Base-by-base conservation (phyloP, 2,329 filamentous ascomycete species). In the Waltergamsia citrina region DNA sequence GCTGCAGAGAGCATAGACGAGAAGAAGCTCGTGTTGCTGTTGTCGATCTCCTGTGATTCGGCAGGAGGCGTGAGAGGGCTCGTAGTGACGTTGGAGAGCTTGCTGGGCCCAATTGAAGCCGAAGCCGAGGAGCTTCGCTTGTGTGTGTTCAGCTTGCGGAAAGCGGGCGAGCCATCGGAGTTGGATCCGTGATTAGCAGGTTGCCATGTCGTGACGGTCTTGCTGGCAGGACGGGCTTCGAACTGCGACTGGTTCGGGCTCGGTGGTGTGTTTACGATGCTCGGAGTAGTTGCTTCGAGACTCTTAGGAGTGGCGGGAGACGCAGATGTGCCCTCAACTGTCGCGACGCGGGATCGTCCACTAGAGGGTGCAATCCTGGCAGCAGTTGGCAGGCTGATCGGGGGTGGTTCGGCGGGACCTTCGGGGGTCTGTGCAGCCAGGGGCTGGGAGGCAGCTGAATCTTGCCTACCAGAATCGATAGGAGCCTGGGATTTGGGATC, bases 1-100 rank as follows among this genome's bases (percentile, higher is more conserved):
- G 92, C 92, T 29, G 82, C 90, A 26, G 86, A 90, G 43, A 98
- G 77, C 51, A 98, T 84, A 18, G 85, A 88, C 5, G 86, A 94
- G 59, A 98, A 96, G 63, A 98, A 96, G 27, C 87, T 80, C 24
- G 71, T 65, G 35, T 74, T 69, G 20, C 72, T 75, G 17, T 21
- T 26, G n/a, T 20, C 18, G 9, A 15, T 21, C 17, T 35, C 24
- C 15, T 63, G 52, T 36, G 56, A 47, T 54, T 95, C 88, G 24
- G 75, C 67, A 1, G 80, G 83, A 7, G 87, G 85, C 4, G 87
- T 84, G 34, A 92, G 64, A 7, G 87, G 81, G 12, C 73, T 76
- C 35, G 73, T 69, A 42, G 78, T 78, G 32, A 78, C 78, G 43
- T 74, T 87, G 21, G 88, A 94, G 24, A 95, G 70, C 60, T 93